Percentiles rank a stretch among this genome's conserved stretches.
Conservation (phyloP, 768 basidiomycete genomes). For the Mycena galericulata region DNA sequence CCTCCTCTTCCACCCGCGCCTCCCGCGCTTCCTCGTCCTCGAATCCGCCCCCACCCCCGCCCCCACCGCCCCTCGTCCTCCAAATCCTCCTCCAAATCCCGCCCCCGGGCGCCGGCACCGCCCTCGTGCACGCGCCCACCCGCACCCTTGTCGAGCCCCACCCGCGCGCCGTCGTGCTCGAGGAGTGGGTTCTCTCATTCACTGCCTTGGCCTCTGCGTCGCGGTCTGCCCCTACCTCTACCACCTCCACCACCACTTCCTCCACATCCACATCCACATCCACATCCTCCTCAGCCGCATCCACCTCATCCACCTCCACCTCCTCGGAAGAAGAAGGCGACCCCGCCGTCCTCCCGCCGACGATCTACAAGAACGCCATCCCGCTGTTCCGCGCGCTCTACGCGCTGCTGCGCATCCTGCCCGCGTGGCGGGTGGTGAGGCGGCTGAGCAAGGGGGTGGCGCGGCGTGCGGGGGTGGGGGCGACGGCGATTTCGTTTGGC, state of each 20-base stretch:
- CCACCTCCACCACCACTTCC: too few relatives aligned
- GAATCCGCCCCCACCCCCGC: conserved; percentile 43
- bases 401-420: conserved; percentile 78
- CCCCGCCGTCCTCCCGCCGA: conserved; percentile 72
- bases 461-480: conserved; percentile 42
- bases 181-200: conserved; percentile 74
- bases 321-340: conserved; percentile 23
- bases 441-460: conserved; percentile 72
- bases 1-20: conserved; percentile 42
- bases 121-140: conserved; percentile 75
- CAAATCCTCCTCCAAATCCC: conserved; percentile 80
- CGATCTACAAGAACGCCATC: conserved; percentile 89
- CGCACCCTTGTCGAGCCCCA: conserved; percentile 77
- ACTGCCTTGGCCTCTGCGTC: conserved; percentile 38
- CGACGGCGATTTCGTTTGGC: too few relatives aligned
- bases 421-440: conserved; percentile 80
- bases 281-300: too few relatives aligned
- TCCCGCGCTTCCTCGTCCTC: not conserved
- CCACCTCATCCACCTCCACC: too few relatives aligned
- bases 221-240: conserved; percentile 25
- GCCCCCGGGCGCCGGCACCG: conserved; percentile 76
- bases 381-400: conserved; percentile 83
- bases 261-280: too few relatives aligned
- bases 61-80: conserved; percentile 60
- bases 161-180: conserved; percentile 77